Base-by-base conservation (phyloP, 768 basidiomycete species). In the Naganishia antarctica region DNA sequence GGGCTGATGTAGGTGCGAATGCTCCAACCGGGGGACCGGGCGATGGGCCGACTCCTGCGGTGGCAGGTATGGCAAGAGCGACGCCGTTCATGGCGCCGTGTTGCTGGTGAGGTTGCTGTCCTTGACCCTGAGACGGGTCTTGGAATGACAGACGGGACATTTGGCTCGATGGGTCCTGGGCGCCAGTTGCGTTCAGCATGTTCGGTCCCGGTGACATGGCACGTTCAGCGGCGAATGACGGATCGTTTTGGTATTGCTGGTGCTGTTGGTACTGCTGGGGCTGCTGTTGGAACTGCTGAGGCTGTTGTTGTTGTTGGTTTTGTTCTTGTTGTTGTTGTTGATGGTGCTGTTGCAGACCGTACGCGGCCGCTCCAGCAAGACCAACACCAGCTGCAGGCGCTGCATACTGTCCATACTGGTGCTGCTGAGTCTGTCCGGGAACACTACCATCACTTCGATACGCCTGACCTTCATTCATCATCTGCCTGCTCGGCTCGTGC, bases 291-390 rank as follows among this genome's bases (percentile, higher is more conserved):
- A 72, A 65, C 48, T 74, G 58, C 18, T 68, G 70, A 46, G 48
- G 43, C 43, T 76, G 75, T 21, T 68, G 66, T 11, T 71, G 66
- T 23, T 51, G 65, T 11, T 71, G 69, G n/a, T n/a, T n/a, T n/a
- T n/a, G n/a, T n/a, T n/a, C n/a, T 32, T 73, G 66, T 44, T 74
- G 58, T 15, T 68, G 70, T 47, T 59, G 43, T 34, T 76, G 75
- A 21, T 68, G 66, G 15, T 71, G 66, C 26, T 51, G 65, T 11
- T 71, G 69, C 21, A 70, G 50, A 45, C 73, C 66, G 28, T 73
- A 68, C 32, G 72, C 73, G 28, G 69, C 69, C 16, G 66, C 63
- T 9, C 63, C 67, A 34, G 58, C 65, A 25, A 18, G 44, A n/a
- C 59, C 66, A 0, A 44, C 67, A 7, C 60, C 64, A 25, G 58